Percentiles rank a stretch among this genome's conserved stretches.
These are phyloP conservation scores for Magnusiomyces suaveolens DNA, from an alignment of 1,139 yeast species.

Conservation along the genomic window DNA sequence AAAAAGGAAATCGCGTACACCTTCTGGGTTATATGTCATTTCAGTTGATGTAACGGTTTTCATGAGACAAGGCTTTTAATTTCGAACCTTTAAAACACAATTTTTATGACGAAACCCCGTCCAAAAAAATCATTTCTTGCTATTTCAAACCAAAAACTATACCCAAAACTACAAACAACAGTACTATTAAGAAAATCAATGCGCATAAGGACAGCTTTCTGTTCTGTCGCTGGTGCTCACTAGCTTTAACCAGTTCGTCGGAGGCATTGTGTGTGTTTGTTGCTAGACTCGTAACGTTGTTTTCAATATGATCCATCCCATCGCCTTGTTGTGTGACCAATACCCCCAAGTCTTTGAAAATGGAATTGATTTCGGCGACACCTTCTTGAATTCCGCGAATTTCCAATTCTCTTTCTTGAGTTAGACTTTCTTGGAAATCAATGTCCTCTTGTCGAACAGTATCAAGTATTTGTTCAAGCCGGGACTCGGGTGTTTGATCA, in stretches of 20 bases:
- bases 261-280: constrained; percentile 62
- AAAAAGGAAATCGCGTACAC: not conserved
- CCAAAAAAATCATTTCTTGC: not conserved
- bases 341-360: constrained; percentile 69
- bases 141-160: not conserved
- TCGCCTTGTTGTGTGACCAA: constrained; percentile 77
- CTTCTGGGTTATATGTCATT: not conserved
- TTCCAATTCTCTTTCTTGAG: constrained; percentile 65
- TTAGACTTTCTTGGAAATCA: constrained; percentile 60
- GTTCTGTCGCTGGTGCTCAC: constrained; percentile 58
- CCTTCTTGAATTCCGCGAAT: constrained; percentile 67
- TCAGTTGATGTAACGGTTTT: not conserved
- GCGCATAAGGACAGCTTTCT: constrained; percentile 68
- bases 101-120: too few species aligned
- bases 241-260: constrained; percentile 60
- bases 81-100: too few species aligned
- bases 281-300: constrained; percentile 58
- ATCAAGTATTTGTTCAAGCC: constrained; percentile 23
- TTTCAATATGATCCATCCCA: constrained; percentile 74
- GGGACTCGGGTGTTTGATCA: constrained; percentile 20
- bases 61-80: too few species aligned
- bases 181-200: constrained; percentile 40
- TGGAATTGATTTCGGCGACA: constrained; percentile 72
- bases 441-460: constrained; percentile 51
- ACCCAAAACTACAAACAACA: constrained; percentile 34